Conservation (phyloP, 2,329 filamentous ascomycete species). For the Calonectria leucothoes region DNA sequence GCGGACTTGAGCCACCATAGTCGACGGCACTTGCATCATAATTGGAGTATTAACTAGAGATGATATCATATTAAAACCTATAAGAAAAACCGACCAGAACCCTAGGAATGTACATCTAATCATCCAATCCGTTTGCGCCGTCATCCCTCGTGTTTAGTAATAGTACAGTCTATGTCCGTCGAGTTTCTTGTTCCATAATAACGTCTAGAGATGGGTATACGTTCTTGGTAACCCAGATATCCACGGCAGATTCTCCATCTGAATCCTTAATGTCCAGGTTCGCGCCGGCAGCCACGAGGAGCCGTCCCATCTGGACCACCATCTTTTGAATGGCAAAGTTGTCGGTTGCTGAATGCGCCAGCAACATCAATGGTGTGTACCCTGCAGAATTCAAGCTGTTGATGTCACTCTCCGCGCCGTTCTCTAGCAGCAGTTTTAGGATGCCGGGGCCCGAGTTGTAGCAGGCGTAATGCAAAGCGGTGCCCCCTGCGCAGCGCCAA, state of each 20-base stretch:
- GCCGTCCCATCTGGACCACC: background rate
- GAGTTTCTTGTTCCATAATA: background rate
- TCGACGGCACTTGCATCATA: background rate
- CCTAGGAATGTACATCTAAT: no score
- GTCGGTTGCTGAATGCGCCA: background rate
- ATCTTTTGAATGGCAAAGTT: background rate
- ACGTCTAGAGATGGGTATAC: background rate
- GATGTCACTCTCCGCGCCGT: background rate
- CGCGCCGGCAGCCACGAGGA: background rate
- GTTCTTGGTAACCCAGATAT: background rate
- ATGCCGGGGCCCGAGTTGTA: background rate
- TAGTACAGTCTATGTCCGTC: background rate
- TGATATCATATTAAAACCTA: background rate
- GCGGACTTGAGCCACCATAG: background rate
- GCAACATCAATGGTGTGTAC: slow-evolving; percentile 9
- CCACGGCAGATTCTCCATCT: background rate
- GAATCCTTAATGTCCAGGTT: background rate
- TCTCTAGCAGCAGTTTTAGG: background rate
- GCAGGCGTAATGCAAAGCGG: slow-evolving; percentile 10
- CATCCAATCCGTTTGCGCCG: background rate
- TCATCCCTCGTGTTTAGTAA: background rate
- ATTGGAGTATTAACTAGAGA: background rate
- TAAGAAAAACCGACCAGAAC: background rate
- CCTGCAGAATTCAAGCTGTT: background rate
- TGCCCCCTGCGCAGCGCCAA: background rate